Evolutionary conservation across 352 stramenopile genomes (phyloP).

Genomic region (Pythium pyrilobum): DNA sequence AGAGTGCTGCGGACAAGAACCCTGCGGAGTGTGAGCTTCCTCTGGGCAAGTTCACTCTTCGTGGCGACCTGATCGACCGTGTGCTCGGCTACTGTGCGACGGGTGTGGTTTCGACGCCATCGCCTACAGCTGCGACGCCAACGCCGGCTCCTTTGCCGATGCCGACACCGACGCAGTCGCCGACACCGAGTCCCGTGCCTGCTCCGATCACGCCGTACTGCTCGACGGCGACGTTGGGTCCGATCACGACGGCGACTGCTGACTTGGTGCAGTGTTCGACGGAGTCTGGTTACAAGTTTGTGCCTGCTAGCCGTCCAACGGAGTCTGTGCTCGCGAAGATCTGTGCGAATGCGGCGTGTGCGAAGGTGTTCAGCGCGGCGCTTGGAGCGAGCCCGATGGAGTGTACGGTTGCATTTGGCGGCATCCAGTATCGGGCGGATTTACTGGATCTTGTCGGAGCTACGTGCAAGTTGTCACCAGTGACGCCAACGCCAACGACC

Average conservation of each 20-base stretch:
- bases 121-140: neutral
- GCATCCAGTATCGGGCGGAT: conserved; percentile 15
- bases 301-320: conserved; percentile 10
- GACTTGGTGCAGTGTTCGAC: conserved; percentile 5
- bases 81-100: conserved; percentile 4
- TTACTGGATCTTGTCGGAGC: conserved; percentile 3
- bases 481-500: neutral
- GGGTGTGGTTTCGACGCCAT: conserved; percentile 6
- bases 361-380: conserved; percentile 5
- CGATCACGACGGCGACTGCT: neutral
- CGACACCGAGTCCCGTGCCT: neutral
- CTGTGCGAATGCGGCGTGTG: conserved; percentile 10
- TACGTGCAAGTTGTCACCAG: conserved; percentile 2
- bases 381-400: conserved; percentile 7
- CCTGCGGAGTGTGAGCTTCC: conserved; percentile 6
- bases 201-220: neutral
- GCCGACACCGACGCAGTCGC: neutral
- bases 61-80: conserved; percentile 6
- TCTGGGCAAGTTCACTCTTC: conserved; percentile 2
- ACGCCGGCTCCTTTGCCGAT: neutral
- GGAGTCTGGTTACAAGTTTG: conserved; percentile 16
- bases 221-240: neutral
- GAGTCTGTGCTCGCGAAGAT: conserved; percentile 9
- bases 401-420: conserved; percentile 15
- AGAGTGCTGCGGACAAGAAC: neutral